Base-by-base conservation (phyloP, 1,139 yeast species). In the Kazachstania sp. region DNA sequence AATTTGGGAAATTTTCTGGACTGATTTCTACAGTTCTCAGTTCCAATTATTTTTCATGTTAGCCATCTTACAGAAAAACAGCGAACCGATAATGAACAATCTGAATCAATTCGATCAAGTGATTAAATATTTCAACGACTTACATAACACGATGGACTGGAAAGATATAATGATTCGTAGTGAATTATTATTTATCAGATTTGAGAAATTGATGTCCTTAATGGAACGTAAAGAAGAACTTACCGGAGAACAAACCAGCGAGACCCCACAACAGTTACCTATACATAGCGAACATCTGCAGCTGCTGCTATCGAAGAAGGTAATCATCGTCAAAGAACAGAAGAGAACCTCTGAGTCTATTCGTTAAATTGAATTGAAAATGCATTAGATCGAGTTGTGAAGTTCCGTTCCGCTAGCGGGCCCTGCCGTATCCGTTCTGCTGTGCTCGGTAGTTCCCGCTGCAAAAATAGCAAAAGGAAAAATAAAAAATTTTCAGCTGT, bases 1-100 rank as follows among this genome's bases (percentile, higher is more conserved):
- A 30, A 72, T 92, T 37, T 92, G 97, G 98, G 97, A 94, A 61
- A 80, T 85, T 1, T 71, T 92, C 49, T 87, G 95, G 83, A 90
- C 97, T 0, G 94, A 92, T 66, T 83, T 70, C 61, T 80, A 85
- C 59, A 77, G 90, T 1, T 80, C 92, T 11, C 97, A 92, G 63
- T 88, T 83, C 64, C 95, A 88, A 57, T 68, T 92, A 41, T 88
- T 92, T 60, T 75, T 92, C 58, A 94, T 95, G 18, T 70, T 92
- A 55, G 92, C 95, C 0, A 82, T 92, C 19, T 73, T 94, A 47
- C 95, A 92, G 59, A 88, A 86, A 58, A 83, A 90, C 65, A 87
- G 88, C 58, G 77, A 83, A 44, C 80, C 86, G 31, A 86, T 92
- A 41, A 78, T 82, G 55, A 78, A 81, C 45, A 85, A 87, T 59